A percentile compares a stretch with the other conserved stretches of the same genome.
These are phyloP conservation scores for Phytophthora podocarpi DNA, from an alignment of 352 stramenopile species.

Conservation along the genomic window DNA sequence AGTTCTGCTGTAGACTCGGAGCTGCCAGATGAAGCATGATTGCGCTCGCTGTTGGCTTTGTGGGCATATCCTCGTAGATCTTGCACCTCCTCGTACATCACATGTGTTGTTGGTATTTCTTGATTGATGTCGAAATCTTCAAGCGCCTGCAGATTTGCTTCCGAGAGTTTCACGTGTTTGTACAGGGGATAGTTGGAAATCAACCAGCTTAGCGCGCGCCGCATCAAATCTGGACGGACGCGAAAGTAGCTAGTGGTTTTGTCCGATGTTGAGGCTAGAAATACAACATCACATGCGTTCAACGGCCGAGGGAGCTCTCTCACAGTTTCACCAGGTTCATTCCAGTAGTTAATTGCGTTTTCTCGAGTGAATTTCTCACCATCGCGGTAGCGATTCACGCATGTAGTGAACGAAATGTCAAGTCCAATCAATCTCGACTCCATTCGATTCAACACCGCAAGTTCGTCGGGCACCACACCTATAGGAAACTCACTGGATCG, in stretches of 20 bases:
- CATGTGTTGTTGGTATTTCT: neutral
- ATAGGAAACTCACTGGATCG: neutral
- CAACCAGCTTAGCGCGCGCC: too few relatives aligned
- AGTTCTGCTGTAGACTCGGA: too few relatives aligned
- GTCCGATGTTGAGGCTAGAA: too few relatives aligned
- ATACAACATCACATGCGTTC: neutral
- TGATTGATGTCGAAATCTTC: neutral
- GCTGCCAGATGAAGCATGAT: neutral
- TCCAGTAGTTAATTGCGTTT: constrained; percentile 4
- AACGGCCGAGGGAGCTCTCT: neutral
- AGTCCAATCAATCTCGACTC: neutral
- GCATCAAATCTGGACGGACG: too few relatives aligned
- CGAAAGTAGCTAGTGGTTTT: too few relatives aligned
- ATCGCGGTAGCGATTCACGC: neutral
- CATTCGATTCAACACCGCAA: neutral
- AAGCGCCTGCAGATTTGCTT: neutral
- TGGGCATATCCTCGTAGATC: neutral
- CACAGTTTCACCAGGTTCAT: neutral
- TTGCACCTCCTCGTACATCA: neutral
- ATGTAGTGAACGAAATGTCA: neutral
- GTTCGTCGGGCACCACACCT: neutral
- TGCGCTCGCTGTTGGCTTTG: neutral
- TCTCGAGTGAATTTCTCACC: neutral
- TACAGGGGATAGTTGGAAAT: neutral
- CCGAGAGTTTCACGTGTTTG: neutral